Base-by-base conservation (phyloP, 2,329 filamentous ascomycete genomes). In the Colletotrichum lupini region DNA sequence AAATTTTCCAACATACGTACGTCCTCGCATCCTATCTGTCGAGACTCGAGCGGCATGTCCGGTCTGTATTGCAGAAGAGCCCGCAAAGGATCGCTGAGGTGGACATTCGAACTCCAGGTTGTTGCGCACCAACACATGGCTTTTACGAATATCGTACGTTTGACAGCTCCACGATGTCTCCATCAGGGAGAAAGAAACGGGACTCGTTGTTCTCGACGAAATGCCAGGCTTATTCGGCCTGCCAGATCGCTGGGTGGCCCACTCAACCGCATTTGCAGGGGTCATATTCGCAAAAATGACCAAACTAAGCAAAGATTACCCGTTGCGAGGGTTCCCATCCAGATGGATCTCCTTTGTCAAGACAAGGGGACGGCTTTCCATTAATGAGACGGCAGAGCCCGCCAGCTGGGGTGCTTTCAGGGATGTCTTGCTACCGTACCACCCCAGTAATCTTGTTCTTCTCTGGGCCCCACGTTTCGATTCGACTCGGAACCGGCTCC, bases 301-400 rank as follows among this genome's bases (percentile, higher is more conserved):
- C 68, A n/a, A 68, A 72, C 42, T 63, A 22, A 74, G 72, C 37
- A 72, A 74, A 72, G 72, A 74, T 74, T 67, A 68, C 52, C 72
- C 58, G 68, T 62, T 52, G 30, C 32, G 62, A 67, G 57, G n/a
- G 68, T 63, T 64, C 32, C 72, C 68, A 58, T 72, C 28, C 53
- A 67, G 55, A 73, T 68, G 63, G 72, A 72, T 68, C 58, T 59
- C 37, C 59, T 26, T 35, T 59, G 57, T 63, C 24, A 59, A 56
- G 59, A 67, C 49, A 65, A 46, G 62, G 72, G 42, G 24, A 49
- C 35, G 49, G 52, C 72, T 57, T 67, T 59, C 58, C 57, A 64
- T 74, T 68, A 24, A 72, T 72, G 72, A 74, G 72, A 74, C 72
- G 72, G 72, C 72, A 74, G 72, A 72, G 72, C 72, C 72, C 72